A percentile compares a stretch with the other conserved stretches of the same genome.
phyloP scores from a whole-genome alignment of 176 grass and related monocot species.

The Bolboschoenus planiculmis region DNA sequence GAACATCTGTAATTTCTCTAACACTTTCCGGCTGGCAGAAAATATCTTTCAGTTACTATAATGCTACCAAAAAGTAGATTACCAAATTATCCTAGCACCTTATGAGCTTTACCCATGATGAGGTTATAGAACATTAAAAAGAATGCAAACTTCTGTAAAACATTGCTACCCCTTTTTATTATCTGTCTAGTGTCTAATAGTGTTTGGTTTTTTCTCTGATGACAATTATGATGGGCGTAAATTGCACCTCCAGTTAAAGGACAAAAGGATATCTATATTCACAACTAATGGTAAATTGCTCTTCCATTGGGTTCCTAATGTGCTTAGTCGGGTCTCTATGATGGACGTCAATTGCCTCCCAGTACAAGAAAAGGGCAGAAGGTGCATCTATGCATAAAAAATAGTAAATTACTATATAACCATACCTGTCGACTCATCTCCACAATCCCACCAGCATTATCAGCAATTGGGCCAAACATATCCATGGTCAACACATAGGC shows the following conservation, averaged over 20 bases:
- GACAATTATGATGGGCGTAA: not conserved
- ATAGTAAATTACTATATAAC: not conserved
- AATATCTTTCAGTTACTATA: constrained; percentile 1
- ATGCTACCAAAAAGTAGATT: not conserved
- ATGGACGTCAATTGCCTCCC: not conserved
- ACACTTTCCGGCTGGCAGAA: constrained; percentile 89
- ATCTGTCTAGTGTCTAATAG: not conserved
- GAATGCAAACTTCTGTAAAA: not conserved
- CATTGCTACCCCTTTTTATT: not conserved
- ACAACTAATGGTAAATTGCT: not conserved
- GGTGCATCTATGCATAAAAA: not conserved
- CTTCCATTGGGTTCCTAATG: not conserved
- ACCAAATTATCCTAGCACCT: not conserved
- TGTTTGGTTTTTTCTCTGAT: not conserved
- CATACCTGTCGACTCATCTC: constrained; percentile 98
- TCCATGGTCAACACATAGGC: constrained; percentile 99
- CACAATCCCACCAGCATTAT: constrained; percentile 98
- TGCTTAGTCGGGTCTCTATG: not conserved
- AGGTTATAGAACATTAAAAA: not conserved
- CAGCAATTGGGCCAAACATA: constrained; percentile 99
- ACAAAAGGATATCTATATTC: not conserved
- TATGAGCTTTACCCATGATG: not conserved
- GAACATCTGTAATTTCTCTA: constrained; percentile 92
- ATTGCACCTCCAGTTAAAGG: not conserved
- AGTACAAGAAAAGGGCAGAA: not conserved